Evolutionary conservation across 2,329 filamentous ascomycete genomes (phyloP).

Genomic region (Pseudopyrenochaeta lycopersici): DNA sequence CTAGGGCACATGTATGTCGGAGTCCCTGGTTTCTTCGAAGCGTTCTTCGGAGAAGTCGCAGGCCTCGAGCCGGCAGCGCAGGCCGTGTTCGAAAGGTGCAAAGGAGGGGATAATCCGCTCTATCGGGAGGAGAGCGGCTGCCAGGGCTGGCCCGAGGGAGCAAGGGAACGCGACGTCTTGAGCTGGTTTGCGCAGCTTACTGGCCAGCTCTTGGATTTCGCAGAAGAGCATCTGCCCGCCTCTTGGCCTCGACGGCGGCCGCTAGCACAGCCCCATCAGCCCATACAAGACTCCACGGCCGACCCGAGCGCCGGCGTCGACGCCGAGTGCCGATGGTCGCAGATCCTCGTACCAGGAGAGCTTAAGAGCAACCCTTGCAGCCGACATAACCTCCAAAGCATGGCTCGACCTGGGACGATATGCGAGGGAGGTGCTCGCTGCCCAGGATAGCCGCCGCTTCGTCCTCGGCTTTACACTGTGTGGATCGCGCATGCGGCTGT

Average conservation of each 20-base stretch:
- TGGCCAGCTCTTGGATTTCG: slow-evolving; percentile 21
- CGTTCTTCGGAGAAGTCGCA: slow-evolving; percentile 26
- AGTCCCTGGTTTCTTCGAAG: slow-evolving; percentile 31
- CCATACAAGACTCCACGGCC: slow-evolving; percentile 31
- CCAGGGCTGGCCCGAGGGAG: slow-evolving; percentile 27
- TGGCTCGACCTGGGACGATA: slow-evolving; percentile 55
- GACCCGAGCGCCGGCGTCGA: slow-evolving; percentile 21
- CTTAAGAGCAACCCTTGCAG: slow-evolving; percentile 58
- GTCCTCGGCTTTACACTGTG: slow-evolving; percentile 61
- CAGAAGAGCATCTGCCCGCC: slow-evolving; percentile 17
- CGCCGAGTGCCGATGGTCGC: slow-evolving; percentile 46
- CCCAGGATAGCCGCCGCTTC: slow-evolving; percentile 44
- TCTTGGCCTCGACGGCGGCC: slow-evolving; percentile 18
- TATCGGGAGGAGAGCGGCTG: slow-evolving; percentile 27
- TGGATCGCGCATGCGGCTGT: slow-evolving; percentile 57
- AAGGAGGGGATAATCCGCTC: slow-evolving; percentile 30
- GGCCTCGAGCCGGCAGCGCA: slow-evolving; percentile 17
- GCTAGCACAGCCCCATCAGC: slow-evolving; percentile 27
- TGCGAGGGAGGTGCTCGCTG: slow-evolving; percentile 54
- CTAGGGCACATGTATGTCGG: slow-evolving; percentile 23
- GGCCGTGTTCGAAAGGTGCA: slow-evolving; percentile 28
- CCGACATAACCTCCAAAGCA: slow-evolving; percentile 47
- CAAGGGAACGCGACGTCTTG: slow-evolving; percentile 30
- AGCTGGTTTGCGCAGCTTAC: slow-evolving; percentile 29
- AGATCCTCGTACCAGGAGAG: slow-evolving; percentile 58